A percentile compares a stretch with the other conserved stretches of the same genome.
These are phyloP conservation scores for Rhodotorula sp. DNA, from an alignment of 1,284 basidiomycete genomes.

Conservation along the genomic window DNA sequence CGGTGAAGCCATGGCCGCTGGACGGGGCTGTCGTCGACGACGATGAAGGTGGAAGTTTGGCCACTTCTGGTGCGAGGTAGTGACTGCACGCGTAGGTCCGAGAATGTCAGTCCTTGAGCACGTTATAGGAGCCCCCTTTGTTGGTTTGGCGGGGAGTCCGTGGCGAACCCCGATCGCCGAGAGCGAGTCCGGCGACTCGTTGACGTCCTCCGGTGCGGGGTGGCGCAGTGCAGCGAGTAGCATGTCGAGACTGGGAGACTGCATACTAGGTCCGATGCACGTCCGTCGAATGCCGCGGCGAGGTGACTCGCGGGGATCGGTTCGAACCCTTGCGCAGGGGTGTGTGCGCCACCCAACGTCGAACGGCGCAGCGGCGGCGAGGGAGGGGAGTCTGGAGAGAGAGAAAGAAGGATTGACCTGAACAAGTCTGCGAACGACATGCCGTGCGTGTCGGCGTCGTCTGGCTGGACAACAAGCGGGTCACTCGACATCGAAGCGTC, in stretches of 20 bases:
- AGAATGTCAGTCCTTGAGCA: not conserved
- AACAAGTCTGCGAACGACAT: conserved; percentile 26
- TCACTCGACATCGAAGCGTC: not conserved
- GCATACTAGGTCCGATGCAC: not conserved
- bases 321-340: too few relatives aligned
- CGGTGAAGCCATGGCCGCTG: not conserved
- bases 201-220: not conserved
- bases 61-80: conserved; percentile 38
- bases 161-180: not conserved
- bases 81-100: conserved; percentile 11
- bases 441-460: conserved; percentile 11
- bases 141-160: too few relatives aligned
- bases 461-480: conserved; percentile 1
- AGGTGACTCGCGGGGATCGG: not conserved
- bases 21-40: not conserved
- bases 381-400: not conserved
- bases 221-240: not conserved
- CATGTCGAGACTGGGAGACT: not conserved
- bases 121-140: too few relatives aligned
- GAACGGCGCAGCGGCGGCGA: not conserved
- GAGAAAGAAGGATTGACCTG: conserved; percentile 13
- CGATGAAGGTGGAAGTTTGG: conserved; percentile 20
- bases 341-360: not conserved
- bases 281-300: not conserved
- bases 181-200: not conserved